Conservation (phyloP, 2,329 filamentous ascomycete genomes). For the Trichoderma brevicompactum region DNA sequence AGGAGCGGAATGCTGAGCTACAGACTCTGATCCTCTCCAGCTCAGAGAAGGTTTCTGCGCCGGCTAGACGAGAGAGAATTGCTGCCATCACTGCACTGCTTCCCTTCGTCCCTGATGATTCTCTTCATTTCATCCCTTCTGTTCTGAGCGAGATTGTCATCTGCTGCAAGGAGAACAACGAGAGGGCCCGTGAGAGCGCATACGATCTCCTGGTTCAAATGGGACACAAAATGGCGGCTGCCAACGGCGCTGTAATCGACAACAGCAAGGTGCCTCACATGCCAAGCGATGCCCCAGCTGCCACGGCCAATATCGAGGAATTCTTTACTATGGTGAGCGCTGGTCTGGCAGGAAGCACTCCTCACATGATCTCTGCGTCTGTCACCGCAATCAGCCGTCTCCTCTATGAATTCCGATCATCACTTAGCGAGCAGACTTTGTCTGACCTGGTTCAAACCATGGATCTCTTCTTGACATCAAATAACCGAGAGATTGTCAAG, state of each 20-base stretch:
- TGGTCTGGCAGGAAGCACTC: conserved; percentile 86
- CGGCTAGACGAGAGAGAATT: conserved; percentile 83
- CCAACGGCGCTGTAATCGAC: conserved; percentile 73
- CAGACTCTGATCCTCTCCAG: conserved; percentile 80
- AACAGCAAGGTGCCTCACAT: conserved; percentile 88
- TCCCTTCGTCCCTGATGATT: conserved; percentile 73
- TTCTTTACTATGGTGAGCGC: conserved; percentile 99
- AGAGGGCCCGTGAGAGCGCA: conserved; percentile 85
- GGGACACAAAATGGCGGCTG: conserved; percentile 74
- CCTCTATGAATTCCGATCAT: conserved; percentile 83
- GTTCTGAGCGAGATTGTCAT: conserved; percentile 94
- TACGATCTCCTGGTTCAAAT: conserved; percentile 90
- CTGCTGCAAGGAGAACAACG: conserved; percentile 96
- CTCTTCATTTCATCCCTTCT: conserved; percentile 90
- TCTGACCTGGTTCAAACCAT: conserved; percentile 90
- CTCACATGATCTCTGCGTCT: conserved; percentile 97
- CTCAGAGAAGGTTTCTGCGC: conserved; percentile 82
- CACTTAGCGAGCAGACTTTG: conserved; percentile 70
- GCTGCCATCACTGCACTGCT: conserved; percentile 81
- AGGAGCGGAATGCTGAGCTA: conserved; percentile 75
- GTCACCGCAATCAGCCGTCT: conserved; percentile 94
- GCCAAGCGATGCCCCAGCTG: conserved; percentile 76
- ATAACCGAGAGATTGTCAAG: conserved; percentile 95
- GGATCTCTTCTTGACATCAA: conserved; percentile 93
- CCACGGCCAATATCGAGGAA: conserved; percentile 83